A percentile compares a stretch with the other conserved stretches of the same genome.
These are phyloP conservation scores for Stachybotrys chlorohalonatus DNA, from an alignment of 2,329 filamentous ascomycete genomes.

Conservation along the genomic window DNA sequence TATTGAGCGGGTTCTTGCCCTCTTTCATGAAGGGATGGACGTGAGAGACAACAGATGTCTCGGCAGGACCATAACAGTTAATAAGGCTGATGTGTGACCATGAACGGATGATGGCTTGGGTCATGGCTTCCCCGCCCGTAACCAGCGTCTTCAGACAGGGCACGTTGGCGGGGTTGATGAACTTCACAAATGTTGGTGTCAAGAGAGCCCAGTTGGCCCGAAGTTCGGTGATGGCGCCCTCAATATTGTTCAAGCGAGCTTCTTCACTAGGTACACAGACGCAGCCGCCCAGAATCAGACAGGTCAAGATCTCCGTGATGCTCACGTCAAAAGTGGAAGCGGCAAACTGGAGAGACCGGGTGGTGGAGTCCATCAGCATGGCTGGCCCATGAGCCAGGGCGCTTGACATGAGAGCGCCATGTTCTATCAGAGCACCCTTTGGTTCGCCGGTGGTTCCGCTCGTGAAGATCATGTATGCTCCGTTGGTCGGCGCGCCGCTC, in stretches of 20 bases:
- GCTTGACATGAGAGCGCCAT: conserved; percentile 10
- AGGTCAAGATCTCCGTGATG: conserved; percentile 12
- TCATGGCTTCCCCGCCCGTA: conserved; percentile 14
- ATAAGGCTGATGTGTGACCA: conserved; percentile 14
- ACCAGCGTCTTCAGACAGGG: conserved; percentile 11
- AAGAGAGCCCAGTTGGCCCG: conserved; percentile 11
- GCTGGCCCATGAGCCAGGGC: conserved; percentile 9
- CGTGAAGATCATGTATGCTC: conserved; percentile 14
- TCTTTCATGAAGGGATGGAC: conserved; percentile 7
- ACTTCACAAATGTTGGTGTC: conserved; percentile 10
- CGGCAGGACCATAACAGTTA: conserved; percentile 13
- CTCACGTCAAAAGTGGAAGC: conserved; percentile 21
- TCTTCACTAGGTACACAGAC: conserved; percentile 27
- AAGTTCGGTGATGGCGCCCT: conserved; percentile 7
- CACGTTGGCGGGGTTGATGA: conserved; percentile 9
- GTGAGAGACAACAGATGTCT: conserved; percentile 11
- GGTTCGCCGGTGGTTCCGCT: conserved; percentile 10
- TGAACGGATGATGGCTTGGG: conserved; percentile 8
- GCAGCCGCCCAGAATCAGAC: conserved; percentile 16
- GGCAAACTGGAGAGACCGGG: conserved; percentile 22
- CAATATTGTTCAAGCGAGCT: conserved; percentile 25
- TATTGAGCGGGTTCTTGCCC: conserved; percentile 11
- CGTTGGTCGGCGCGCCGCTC: conserved; percentile 5
- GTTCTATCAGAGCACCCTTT: conserved; percentile 11
- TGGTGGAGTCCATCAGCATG: conserved; percentile 12